Conservation (phyloP, 352 stramenopile species). For the Pythium dissimile region DNA sequence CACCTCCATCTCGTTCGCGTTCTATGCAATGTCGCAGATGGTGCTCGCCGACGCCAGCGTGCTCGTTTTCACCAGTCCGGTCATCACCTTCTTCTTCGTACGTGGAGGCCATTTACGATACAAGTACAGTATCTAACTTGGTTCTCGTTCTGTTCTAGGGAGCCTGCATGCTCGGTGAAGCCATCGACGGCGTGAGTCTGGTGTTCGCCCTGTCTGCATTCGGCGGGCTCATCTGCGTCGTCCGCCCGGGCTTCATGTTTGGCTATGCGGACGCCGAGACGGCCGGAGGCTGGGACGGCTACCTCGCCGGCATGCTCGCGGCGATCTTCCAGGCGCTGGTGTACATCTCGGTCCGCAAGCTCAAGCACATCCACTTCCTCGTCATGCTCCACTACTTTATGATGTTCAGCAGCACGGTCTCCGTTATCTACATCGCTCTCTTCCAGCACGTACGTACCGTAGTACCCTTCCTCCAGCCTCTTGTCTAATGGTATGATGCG, state of each 20-base stretch:
- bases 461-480: neutral
- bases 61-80: constrained; percentile 29
- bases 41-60: constrained; percentile 29
- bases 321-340: constrained; percentile 15
- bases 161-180: constrained; percentile 35
- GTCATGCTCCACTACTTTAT: constrained; percentile 31
- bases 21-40: constrained; percentile 29
- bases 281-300: neutral
- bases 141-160: constrained; percentile 12
- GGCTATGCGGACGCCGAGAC: constrained; percentile 8
- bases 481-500: neutral
- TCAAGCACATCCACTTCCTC: constrained; percentile 22
- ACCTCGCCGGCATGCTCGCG: constrained; percentile 1
- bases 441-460: constrained; percentile 11
- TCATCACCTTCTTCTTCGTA: constrained; percentile 30
- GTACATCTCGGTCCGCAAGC: constrained; percentile 20
- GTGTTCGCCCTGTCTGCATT: constrained; percentile 34
- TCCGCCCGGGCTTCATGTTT: constrained; percentile 43
- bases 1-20: constrained; percentile 23
- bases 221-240: constrained; percentile 44
- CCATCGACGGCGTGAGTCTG: constrained; percentile 38
- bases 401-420: constrained; percentile 9
- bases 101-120: neutral
- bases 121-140: neutral
- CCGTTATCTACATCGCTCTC: constrained; percentile 10